These are phyloP conservation scores for Suillus variegatus DNA, from an alignment of 768 basidiomycete genomes.

Conservation along the genomic window DNA sequence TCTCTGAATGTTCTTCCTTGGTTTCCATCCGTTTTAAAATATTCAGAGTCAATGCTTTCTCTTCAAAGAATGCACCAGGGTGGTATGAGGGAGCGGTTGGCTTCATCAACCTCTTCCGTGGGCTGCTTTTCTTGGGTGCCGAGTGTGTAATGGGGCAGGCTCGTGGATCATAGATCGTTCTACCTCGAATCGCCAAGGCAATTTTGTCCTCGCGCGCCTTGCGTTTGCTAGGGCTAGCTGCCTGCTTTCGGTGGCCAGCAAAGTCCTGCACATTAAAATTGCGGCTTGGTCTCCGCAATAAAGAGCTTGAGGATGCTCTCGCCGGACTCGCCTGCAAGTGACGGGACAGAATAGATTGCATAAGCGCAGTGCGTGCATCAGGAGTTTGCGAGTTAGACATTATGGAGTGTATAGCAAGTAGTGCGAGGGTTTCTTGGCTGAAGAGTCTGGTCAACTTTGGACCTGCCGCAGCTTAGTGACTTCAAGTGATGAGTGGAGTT, in stretches of 20 bases:
- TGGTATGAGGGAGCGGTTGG: background rate
- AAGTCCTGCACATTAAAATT: constrained; percentile 9
- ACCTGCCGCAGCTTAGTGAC: constrained; percentile 14
- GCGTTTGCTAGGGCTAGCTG: background rate
- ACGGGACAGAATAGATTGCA: constrained; percentile 29
- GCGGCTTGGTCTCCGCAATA: constrained; percentile 8
- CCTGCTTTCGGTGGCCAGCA: background rate
- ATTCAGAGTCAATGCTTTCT: background rate
- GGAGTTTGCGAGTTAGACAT: constrained; percentile 30
- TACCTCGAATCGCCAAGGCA: constrained; percentile 20
- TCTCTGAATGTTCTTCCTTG: constrained; percentile 19
- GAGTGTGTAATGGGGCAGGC: background rate
- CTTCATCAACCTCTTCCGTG: background rate
- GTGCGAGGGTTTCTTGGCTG: background rate
- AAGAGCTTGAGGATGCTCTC: constrained; percentile 2
- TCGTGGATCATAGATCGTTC: constrained; percentile 31
- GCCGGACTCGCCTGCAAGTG: constrained; percentile 20
- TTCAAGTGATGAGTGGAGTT: background rate
- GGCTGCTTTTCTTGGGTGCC: background rate
- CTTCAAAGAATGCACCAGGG: background rate
- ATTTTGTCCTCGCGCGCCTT: background rate
- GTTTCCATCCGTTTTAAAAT: constrained; percentile 23
- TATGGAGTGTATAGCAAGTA: constrained; percentile 9
- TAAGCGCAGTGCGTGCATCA: constrained; percentile 36
- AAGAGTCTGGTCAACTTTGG: constrained; percentile 4